Conservation (phyloP, 2,329 filamentous ascomycete species). For the Catunica adiposa region DNA sequence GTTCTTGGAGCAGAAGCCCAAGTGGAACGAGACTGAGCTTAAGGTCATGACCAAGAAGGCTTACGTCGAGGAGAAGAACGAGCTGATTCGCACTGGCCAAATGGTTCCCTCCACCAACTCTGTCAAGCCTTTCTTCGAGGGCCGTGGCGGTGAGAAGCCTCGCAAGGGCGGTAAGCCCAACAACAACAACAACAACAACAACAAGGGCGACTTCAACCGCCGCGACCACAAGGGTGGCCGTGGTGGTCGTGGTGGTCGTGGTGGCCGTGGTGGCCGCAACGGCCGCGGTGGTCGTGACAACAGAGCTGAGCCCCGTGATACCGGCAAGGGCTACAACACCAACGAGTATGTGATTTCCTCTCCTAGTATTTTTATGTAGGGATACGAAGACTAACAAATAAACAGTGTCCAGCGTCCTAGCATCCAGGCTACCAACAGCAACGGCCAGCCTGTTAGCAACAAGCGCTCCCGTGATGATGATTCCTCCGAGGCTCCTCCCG, state of each 20-base stretch:
- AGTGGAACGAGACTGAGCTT: slow-evolving; percentile 67
- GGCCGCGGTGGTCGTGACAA: slow-evolving; percentile 20
- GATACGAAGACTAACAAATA: slow-evolving; percentile 15
- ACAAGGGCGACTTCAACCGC: slow-evolving; percentile 46
- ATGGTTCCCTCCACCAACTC: slow-evolving; percentile 38
- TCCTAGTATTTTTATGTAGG: not conserved
- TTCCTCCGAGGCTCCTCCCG: slow-evolving; percentile 27
- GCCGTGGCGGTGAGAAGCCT: slow-evolving; percentile 21
- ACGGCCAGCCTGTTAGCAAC: slow-evolving; percentile 25
- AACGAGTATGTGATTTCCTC: slow-evolving; percentile 20
- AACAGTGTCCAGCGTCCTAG: slow-evolving; percentile 24
- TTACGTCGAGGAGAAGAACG: slow-evolving; percentile 65
- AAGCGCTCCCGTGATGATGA: slow-evolving; percentile 42
- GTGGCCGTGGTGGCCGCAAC: slow-evolving; percentile 28
- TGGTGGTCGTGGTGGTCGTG: slow-evolving; percentile 24
- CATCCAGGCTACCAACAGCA: slow-evolving; percentile 30
- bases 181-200: slow-evolving; percentile 36
- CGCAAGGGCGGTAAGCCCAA: slow-evolving; percentile 19
- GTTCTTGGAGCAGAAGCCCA: slow-evolving; percentile 73
- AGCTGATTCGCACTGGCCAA: slow-evolving; percentile 54
- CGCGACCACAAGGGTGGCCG: slow-evolving; percentile 45
- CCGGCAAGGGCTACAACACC: slow-evolving; percentile 19
- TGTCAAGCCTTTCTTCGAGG: slow-evolving; percentile 33
- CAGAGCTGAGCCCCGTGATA: slow-evolving; percentile 9
- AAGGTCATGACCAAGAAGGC: slow-evolving; percentile 74